A percentile compares a stretch with the other conserved stretches of the same genome.
These are phyloP conservation scores for Schwanniomyces pseudopolymorphus DNA, from an alignment of 805 yeast genomes.

Conservation along the genomic window DNA sequence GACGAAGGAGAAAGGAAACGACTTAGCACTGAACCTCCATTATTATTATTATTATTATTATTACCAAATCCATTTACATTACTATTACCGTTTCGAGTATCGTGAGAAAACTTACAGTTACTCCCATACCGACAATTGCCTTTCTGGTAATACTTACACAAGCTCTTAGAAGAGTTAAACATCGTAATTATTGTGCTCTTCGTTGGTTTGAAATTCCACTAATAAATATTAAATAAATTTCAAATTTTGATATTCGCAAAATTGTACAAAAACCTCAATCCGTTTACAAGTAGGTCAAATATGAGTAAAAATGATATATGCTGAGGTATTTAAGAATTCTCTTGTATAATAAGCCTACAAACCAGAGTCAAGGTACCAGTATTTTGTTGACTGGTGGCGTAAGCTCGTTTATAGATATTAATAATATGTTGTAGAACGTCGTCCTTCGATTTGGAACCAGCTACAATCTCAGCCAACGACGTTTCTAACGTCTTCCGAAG, in stretches of 20 bases:
- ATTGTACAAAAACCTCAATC: neutral
- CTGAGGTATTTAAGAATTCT: constrained; percentile 2
- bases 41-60: neutral
- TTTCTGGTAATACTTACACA: constrained; percentile 22
- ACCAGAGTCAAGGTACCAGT: constrained; percentile 31
- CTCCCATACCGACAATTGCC: constrained; percentile 29
- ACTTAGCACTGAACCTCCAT: constrained; percentile 4
- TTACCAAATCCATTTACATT: constrained; percentile 5
- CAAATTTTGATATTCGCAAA: neutral
- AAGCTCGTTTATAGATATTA: constrained; percentile 59
- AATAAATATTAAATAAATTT: neutral
- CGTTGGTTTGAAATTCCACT: neutral
- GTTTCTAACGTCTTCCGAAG: constrained; percentile 74
- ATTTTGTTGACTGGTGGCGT: constrained; percentile 44
- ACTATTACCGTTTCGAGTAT: neutral
- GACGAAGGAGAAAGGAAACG: constrained; percentile 13
- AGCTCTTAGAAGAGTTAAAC: constrained; percentile 1
- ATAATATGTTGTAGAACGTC: constrained; percentile 58
- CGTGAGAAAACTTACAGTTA: constrained; percentile 26
- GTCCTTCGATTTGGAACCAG: constrained; percentile 54
- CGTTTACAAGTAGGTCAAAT: neutral
- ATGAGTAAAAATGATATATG: neutral
- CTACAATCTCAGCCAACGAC: constrained; percentile 63
- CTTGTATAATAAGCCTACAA: constrained; percentile 13
- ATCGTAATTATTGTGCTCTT: neutral